Evolutionary conservation across 2,329 filamentous ascomycete genomes (phyloP).

Genomic region (Cladosporium oxysporum): DNA sequence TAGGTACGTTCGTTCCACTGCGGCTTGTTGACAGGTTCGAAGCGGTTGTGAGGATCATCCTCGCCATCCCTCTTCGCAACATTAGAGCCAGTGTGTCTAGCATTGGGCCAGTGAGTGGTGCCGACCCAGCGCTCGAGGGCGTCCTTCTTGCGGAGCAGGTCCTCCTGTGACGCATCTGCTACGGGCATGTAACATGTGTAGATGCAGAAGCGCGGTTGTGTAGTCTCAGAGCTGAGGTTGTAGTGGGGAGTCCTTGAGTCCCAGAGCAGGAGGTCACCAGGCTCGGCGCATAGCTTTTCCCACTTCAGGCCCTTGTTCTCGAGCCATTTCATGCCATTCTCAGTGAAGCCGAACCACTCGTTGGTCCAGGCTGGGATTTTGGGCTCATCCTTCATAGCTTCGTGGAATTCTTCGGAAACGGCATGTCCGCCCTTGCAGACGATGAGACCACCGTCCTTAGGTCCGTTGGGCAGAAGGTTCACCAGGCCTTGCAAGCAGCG

Average conservation of each 20-base stretch:
- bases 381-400: constrained; percentile 30
- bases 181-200: constrained; percentile 44
- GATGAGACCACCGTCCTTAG: constrained; percentile 42
- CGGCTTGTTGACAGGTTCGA: constrained; percentile 44
- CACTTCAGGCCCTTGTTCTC: constrained; percentile 26
- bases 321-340: constrained; percentile 36
- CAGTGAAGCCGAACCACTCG: constrained; percentile 40
- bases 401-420: constrained; percentile 38
- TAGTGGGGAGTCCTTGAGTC: constrained; percentile 35
- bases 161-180: constrained; percentile 38
- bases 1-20: constrained; percentile 45
- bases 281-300: constrained; percentile 32
- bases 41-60: constrained; percentile 39
- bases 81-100: constrained; percentile 37
- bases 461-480: constrained; percentile 44
- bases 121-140: constrained; percentile 35
- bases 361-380: constrained; percentile 36
- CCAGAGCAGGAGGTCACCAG: constrained; percentile 33
- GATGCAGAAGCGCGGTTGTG: constrained; percentile 34
- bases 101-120: constrained; percentile 42
- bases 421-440: constrained; percentile 38
- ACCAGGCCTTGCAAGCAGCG: constrained; percentile 55
- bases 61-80: constrained; percentile 36
- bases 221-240: constrained; percentile 35
- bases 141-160: constrained; percentile 37